Percentiles rank a stretch among this genome's conserved stretches.
phyloP scores from a whole-genome alignment of 2,329 filamentous ascomycete genomes.

The Ciborinia camelliae region DNA sequence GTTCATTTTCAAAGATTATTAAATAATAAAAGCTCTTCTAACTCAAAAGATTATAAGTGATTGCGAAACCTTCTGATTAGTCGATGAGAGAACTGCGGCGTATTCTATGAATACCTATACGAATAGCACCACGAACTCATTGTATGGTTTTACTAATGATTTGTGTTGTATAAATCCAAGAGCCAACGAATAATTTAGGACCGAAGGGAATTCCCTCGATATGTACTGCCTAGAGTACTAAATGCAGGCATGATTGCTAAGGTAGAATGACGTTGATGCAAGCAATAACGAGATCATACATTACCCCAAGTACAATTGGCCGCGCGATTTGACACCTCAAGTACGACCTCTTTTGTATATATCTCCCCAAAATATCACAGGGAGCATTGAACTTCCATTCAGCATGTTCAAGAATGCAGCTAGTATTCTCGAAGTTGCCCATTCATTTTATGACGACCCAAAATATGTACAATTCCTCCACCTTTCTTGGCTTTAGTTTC shows the following conservation, averaged over 20 bases:
- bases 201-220: not conserved
- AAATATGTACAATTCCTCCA: slow-evolving; percentile 33
- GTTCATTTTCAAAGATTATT: too few species aligned
- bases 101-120: not conserved
- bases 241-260: not conserved
- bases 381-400: not conserved
- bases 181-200: too few species aligned
- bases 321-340: not conserved
- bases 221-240: not conserved
- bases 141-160: not conserved
- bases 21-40: too few species aligned
- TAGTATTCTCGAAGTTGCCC: slow-evolving; percentile 5
- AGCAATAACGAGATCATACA: not conserved
- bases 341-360: not conserved
- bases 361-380: not conserved
- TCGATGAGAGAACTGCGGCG: not conserved
- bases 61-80: too few species aligned
- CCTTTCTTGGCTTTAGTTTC: not conserved
- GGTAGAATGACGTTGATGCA: not conserved
- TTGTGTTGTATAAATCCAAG: not conserved
- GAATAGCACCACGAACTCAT: not conserved
- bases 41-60: too few species aligned
- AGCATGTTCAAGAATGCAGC: not conserved
- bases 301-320: not conserved
- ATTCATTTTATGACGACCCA: slow-evolving; percentile 5